Base-by-base conservation (phyloP, 73 alveolate species). In the Diophrys appendiculata region DNA sequence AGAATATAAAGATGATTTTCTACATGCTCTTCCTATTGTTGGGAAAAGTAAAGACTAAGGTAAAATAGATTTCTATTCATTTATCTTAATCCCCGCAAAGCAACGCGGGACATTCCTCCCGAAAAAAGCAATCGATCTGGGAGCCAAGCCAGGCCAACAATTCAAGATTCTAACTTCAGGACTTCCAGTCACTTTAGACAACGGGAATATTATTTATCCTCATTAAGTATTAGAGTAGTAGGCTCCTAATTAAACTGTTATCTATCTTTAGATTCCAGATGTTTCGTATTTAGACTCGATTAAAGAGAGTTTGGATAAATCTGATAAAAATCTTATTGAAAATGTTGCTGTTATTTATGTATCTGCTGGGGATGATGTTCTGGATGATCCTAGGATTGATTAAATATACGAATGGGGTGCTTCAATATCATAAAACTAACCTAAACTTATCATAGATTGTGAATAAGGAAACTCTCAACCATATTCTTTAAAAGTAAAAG, bases 211-310 rank as follows among this genome's bases (percentile, higher is more conserved):
- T 2, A 54, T 86, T 2, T 43, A 72, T 60, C 87, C 93, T 1
- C 65, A 69, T 24, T 67, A 79, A 53, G 89, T 79, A 0, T 43
- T 64, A 31, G 93, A 86, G 27, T 0, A 69, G 0, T 69, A 78
- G 22, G 75, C 72, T 8, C 93, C 93, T n/a, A 72, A 89, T 1
- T 67, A 86, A 74, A n/a, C 78, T 43, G 54, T 86, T 29, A 71
- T 80, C 1, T 55, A 77, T 33, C 64, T 78, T 29, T 72, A 69
- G 69, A 35, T 86, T 2, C 93, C 93, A 2, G 72, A 65, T 31
- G 27, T 29, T 1, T 30, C 69, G 52, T 80, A 72, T 53, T 68
- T 78, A 1, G 87, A 69, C 3, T 55, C 80, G 32, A 68, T 78
- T 68, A 29, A 56, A 53, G 77, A 72, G 1, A 71, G 54, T 28